Evolutionary conservation across 768 basidiomycete genomes (phyloP).

Genomic region (Agaricus blazei): DNA sequence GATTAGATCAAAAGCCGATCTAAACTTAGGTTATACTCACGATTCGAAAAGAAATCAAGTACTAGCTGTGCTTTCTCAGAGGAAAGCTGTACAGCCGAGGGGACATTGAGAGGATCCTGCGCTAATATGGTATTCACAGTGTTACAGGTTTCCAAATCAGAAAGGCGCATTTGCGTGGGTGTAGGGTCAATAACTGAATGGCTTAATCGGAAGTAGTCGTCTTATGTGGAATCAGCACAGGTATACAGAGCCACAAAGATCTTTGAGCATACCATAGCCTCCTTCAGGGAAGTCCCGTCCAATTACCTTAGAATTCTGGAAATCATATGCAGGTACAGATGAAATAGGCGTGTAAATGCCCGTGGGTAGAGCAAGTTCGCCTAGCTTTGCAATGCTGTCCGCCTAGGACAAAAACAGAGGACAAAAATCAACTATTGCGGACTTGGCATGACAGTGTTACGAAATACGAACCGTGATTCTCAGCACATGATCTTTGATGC

Average conservation of each 20-base stretch:
- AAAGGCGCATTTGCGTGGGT: constrained; percentile 44
- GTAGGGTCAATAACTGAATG: constrained; percentile 28
- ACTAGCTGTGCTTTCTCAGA: constrained; percentile 56
- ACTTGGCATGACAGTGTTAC: neutral
- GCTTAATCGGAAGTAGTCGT: constrained; percentile 60
- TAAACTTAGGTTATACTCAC: constrained; percentile 32
- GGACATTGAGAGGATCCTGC: constrained; percentile 26
- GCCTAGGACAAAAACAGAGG: constrained; percentile 30
- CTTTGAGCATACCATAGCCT: constrained; percentile 48
- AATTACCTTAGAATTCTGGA: constrained; percentile 46
- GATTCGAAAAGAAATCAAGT: constrained; percentile 64
- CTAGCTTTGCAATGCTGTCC: constrained; percentile 49
- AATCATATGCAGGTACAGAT: constrained; percentile 40
- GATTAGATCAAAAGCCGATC: neutral
- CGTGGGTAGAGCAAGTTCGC: constrained; percentile 43
- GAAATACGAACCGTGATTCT: constrained; percentile 30
- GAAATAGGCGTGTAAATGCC: constrained; percentile 44
- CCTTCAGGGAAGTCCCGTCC: constrained; percentile 50
- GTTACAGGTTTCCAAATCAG: constrained; percentile 40
- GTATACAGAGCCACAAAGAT: neutral
- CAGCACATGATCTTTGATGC: constrained; percentile 45
- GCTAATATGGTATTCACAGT: constrained; percentile 38
- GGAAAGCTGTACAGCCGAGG: constrained; percentile 47
- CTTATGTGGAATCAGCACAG: constrained; percentile 26
- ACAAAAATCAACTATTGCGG: neutral